Percentiles rank a stretch among this genome's conserved stretches.
Evolutionary conservation across 352 stramenopile species (phyloP).

Genomic region (Phytophthora europaea): DNA sequence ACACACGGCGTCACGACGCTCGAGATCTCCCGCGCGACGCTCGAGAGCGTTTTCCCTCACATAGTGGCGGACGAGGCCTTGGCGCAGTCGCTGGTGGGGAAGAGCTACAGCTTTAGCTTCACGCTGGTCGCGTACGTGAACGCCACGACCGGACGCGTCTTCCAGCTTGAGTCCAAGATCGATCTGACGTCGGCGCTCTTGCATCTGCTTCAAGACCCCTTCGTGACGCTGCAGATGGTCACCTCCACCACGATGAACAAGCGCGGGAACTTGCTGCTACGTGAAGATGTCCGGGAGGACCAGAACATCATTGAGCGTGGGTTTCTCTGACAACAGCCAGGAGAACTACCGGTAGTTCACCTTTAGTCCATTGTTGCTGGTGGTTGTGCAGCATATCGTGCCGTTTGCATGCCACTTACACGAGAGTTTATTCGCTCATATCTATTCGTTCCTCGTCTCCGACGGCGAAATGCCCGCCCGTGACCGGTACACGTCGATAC

Average conservation of each 20-base stretch:
- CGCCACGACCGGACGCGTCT: slow-evolving; percentile 31
- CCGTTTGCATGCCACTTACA: no score
- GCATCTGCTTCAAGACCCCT: slow-evolving; percentile 46
- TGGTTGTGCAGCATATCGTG: background rate
- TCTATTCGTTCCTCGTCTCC: slow-evolving; percentile 11
- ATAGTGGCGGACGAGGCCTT: slow-evolving; percentile 49
- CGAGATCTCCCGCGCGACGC: slow-evolving; percentile 45
- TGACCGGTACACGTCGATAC: slow-evolving; percentile 21
- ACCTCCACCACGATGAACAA: slow-evolving; percentile 50
- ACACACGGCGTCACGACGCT: slow-evolving; percentile 40
- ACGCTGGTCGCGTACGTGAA: slow-evolving; percentile 50
- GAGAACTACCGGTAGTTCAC: background rate
- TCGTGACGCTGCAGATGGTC: slow-evolving; percentile 50
- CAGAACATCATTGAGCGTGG: slow-evolving; percentile 52
- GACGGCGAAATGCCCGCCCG: background rate
- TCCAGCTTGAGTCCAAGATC: slow-evolving; percentile 54
- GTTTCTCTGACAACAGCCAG: slow-evolving; percentile 25
- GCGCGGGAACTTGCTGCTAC: slow-evolving; percentile 42
- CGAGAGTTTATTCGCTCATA: no score
- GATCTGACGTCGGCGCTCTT: slow-evolving; percentile 55
- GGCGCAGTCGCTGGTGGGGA: slow-evolving; percentile 56
- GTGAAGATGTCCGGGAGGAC: slow-evolving; percentile 37
- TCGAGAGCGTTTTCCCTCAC: slow-evolving; percentile 56
- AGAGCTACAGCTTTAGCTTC: slow-evolving; percentile 51
- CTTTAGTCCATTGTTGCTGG: background rate